Conservation (phyloP, 495 filamentous ascomycete genomes). For the Entonaema liquescens region DNA sequence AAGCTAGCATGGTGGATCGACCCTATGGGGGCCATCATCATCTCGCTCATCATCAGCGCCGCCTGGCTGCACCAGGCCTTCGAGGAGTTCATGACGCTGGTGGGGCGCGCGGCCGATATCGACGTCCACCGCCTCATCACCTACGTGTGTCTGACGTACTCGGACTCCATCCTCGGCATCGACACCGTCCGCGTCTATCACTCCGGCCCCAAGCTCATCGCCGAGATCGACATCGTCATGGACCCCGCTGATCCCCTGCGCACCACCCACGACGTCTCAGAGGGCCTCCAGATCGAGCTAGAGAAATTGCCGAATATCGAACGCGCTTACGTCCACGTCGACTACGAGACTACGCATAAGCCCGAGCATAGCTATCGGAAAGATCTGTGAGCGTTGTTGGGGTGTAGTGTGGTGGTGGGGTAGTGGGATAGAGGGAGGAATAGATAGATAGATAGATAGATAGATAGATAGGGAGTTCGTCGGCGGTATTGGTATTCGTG, state of each 20-base stretch:
- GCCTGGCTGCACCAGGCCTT: slow-evolving; percentile 90
- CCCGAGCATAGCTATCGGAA: slow-evolving; percentile 72
- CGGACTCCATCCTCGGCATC: slow-evolving; percentile 77
- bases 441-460: neutral
- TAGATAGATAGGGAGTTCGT: neutral
- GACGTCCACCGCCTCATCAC: slow-evolving; percentile 93
- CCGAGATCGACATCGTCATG: slow-evolving; percentile 93
- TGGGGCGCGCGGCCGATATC: slow-evolving; percentile 86
- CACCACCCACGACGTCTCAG: slow-evolving; percentile 91
- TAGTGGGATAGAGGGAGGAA: neutral
- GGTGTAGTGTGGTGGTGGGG: neutral
- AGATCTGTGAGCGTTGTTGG: slow-evolving; percentile 51
- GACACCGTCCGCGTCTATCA: slow-evolving; percentile 96
- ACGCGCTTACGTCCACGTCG: slow-evolving; percentile 95
- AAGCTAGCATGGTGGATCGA: slow-evolving; percentile 96
- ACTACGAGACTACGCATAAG: slow-evolving; percentile 98
- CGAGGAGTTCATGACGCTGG: slow-evolving; percentile 86
- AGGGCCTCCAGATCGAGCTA: slow-evolving; percentile 92
- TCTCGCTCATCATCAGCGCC: slow-evolving; percentile 76
- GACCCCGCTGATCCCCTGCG: slow-evolving; percentile 70
- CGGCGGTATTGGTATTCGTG: neutral
- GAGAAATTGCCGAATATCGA: slow-evolving; percentile 93
- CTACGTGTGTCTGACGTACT: slow-evolving; percentile 96
- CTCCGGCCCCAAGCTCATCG: slow-evolving; percentile 86
- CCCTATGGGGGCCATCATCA: slow-evolving; percentile 86